Conservation (phyloP, 345 rosid species). For the Eucalyptus polyanthemos region DNA sequence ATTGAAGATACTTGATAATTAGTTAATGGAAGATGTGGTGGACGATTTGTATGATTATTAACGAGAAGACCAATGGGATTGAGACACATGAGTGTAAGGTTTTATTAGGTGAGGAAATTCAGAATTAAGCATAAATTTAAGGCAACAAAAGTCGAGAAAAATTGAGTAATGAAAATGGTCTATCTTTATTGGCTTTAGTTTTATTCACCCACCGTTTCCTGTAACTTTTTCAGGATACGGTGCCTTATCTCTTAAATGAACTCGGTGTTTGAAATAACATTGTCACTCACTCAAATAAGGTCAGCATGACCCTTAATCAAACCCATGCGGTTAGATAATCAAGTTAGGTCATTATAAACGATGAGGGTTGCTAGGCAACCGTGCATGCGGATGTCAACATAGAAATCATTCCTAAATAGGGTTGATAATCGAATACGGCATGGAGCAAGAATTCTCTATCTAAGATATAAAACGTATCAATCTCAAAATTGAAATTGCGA, state of each 20-base stretch:
- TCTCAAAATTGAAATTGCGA: background rate
- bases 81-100: background rate
- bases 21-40: background rate
- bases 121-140: background rate
- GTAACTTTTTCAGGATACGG: fast-evolving
- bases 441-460: background rate
- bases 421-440: background rate
- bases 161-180: background rate
- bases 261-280: background rate
- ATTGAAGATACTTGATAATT: background rate
- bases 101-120: background rate
- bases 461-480: background rate
- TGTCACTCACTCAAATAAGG: background rate
- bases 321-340: background rate
- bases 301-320: background rate
- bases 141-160: background rate
- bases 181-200: fast-evolving
- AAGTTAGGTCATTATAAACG: background rate
- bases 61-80: background rate
- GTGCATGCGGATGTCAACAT: background rate
- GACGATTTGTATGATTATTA: background rate
- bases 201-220: fast-evolving
- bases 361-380: background rate
- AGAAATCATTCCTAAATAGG: background rate
- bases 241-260: background rate